Base-by-base conservation (phyloP, 768 basidiomycete species). In the Strobilomyces echinocephalus region DNA sequence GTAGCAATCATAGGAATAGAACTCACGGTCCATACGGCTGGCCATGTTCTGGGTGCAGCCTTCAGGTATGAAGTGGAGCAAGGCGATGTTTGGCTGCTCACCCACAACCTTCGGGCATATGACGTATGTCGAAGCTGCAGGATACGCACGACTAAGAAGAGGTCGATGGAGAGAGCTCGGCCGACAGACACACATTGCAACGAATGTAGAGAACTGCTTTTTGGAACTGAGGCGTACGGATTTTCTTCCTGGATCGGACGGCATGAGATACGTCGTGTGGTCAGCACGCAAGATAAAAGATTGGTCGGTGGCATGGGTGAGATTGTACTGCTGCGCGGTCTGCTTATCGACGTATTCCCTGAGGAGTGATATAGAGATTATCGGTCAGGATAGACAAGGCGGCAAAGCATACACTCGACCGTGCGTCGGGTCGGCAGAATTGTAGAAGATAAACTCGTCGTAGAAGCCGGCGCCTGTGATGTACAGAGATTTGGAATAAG, bases 401-500 rank as follows among this genome's bases (percentile, higher is more conserved):
- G 34, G 9, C 14, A 30, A 30, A 7, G 30, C 30, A 30, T 30
- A 30, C 30, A 30, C 30, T 30, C 30, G 5, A 5, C 21, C 14
- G 5, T 15, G 16, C 8, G 85, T 86, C 5, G 85, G 84, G 60
- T 87, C 85, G 1, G 77, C 15, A 38, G 80, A 76, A 18, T 72
- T 71, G 60, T 81, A 61, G 59, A 75, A 76, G 5, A 63, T 56
- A 60, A 87, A 87, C 5, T 72, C 63, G 34, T 69, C 66, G 53
- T 79, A 73, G 59, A 87, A 85, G 18, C 63, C 70, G 38, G 63
- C 49, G 33, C 84, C 84, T 14, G 69, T 63, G 60, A 75, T 70
- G 52, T 74, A 79, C 56, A 82, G 76, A 10, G 31, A 53, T 24
- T 55, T 60, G 0, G 45, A 31, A 28, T 63, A 63, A 49, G 46